These are phyloP conservation scores for Setaria viridis DNA, from an alignment of 202 grass and related monocot species.

Conservation along the genomic window DNA sequence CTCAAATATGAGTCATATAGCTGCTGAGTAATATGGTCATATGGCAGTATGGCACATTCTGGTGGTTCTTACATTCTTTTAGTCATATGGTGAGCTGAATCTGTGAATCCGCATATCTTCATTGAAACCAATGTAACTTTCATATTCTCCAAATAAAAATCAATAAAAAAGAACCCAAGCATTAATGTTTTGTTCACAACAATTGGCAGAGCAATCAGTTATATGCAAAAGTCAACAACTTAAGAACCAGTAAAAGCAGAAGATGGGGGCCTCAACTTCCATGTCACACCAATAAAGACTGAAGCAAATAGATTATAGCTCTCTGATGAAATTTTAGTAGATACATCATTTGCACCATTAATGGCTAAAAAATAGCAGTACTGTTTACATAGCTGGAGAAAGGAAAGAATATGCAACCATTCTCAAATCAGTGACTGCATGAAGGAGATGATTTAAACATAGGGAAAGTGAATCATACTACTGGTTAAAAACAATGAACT, in stretches of 20 bases:
- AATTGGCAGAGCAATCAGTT: background rate
- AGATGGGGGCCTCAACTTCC: background rate
- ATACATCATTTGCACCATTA: background rate
- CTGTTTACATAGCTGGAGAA: background rate
- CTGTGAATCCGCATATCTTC: background rate
- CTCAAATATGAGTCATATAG: background rate
- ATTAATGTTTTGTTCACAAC: background rate
- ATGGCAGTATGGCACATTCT: background rate
- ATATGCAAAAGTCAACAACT: background rate
- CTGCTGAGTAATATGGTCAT: background rate
- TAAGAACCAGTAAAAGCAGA: constrained; percentile 2
- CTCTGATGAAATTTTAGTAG: background rate
- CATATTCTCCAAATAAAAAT: background rate
- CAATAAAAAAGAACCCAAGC: background rate
- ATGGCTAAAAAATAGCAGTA: background rate
- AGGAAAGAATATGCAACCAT: background rate
- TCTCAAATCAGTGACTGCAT: background rate
- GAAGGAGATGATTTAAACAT: background rate
- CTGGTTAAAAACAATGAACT: background rate
- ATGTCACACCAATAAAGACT: background rate
- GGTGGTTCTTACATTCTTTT: background rate
- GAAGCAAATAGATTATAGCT: background rate
- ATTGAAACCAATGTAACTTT: background rate
- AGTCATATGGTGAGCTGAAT: background rate
- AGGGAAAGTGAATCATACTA: background rate